Evolutionary conservation across 139 green algal genomes (phyloP).

Genomic region (Chlamydomonas urium): DNA sequence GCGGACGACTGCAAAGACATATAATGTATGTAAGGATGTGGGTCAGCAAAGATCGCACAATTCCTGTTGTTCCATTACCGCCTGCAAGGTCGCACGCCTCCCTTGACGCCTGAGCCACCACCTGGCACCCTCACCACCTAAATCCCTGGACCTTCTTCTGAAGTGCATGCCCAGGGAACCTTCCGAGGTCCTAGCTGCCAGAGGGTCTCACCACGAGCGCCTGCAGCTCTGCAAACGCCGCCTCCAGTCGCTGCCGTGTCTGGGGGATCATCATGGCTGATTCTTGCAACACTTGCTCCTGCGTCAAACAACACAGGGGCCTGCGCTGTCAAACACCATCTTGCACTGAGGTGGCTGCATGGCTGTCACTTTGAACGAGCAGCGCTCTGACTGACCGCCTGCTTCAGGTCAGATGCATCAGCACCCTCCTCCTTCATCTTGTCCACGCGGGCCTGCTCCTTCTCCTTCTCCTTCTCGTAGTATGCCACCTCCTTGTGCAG

Average conservation of each 20-base stretch:
- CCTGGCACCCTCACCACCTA: too few relatives aligned
- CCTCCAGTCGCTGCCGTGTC: constrained; percentile 67
- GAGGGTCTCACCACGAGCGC: constrained; percentile 68
- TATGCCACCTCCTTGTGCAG: constrained; percentile 76
- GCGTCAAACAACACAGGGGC: constrained; percentile 11
- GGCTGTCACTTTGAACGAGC: too few relatives aligned
- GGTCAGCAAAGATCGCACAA: too few relatives aligned
- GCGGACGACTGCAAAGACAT: too few relatives aligned
- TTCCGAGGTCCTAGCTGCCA: too few relatives aligned
- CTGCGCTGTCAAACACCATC: background rate
- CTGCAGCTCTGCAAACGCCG: constrained; percentile 65
- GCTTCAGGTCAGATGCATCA: constrained; percentile 76
- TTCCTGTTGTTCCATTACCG: too few relatives aligned
- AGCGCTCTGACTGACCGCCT: constrained; percentile 84
- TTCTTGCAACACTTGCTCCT: constrained; percentile 88
- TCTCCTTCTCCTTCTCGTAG: constrained; percentile 72
- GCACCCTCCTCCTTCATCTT: constrained; percentile 59
- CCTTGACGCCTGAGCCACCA: too few relatives aligned
- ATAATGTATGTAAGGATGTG: too few relatives aligned
- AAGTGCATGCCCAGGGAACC: too few relatives aligned
- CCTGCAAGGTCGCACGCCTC: too few relatives aligned
- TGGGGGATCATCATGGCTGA: constrained; percentile 84
- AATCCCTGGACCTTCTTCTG: too few relatives aligned
- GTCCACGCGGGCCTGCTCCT: constrained; percentile 64
- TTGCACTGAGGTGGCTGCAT: too few relatives aligned